Evolutionary conservation across 805 yeast species (phyloP).

Genomic region (Lipomyces spencermartinsiae): DNA sequence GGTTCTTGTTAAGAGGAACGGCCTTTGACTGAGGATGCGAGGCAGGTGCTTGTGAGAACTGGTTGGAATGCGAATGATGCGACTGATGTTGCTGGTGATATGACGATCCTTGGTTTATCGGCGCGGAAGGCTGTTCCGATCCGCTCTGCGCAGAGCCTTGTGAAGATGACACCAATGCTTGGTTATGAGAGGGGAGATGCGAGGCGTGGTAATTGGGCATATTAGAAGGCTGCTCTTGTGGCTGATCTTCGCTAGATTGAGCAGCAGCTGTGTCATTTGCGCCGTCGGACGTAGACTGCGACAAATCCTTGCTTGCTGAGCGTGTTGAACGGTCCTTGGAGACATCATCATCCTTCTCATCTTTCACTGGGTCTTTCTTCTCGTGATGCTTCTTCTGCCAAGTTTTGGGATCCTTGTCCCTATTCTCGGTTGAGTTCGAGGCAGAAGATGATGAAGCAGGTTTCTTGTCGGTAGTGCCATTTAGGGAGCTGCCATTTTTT

Average conservation of each 20-base stretch:
- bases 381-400: constrained; percentile 27
- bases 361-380: constrained; percentile 16
- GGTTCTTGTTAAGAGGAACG: constrained; percentile 13
- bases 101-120: neutral
- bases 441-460: constrained; percentile 17
- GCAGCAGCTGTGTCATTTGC: neutral
- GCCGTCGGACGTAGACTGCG: neutral
- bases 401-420: constrained; percentile 13
- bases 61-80: constrained; percentile 13
- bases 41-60: neutral
- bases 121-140: neutral
- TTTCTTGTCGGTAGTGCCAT: constrained; percentile 29
- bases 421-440: constrained; percentile 17
- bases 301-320: constrained; percentile 6
- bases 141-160: neutral
- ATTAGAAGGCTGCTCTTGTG: constrained; percentile 1
- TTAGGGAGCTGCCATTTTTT: constrained; percentile 32
- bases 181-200: constrained; percentile 11
- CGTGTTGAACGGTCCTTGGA: constrained; percentile 8
- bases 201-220: neutral
- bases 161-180: neutral
- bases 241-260: constrained; percentile 6
- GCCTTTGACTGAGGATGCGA: constrained; percentile 19
- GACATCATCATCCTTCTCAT: constrained; percentile 15
- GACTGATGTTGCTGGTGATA: constrained; percentile 17